Evolutionary conservation across 2,329 filamentous ascomycete species (phyloP), one percentile per base, ranked within the genome.

Genomic region (Aspergillus oerlinghausenensis): DNA sequence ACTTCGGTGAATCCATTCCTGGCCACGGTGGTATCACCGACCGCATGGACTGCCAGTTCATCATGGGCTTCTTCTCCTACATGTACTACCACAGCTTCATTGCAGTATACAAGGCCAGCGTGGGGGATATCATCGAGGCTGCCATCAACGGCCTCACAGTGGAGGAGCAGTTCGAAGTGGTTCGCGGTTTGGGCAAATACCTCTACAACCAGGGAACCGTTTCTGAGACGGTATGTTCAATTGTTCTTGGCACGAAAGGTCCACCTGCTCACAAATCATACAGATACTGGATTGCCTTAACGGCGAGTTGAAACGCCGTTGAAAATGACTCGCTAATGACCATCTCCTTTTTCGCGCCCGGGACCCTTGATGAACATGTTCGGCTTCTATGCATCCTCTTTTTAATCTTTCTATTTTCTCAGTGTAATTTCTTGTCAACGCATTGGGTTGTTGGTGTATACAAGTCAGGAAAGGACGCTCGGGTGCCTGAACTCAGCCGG

Each of bases 11-110:
- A 75, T 96, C 92, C 1, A 99, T 99, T 65, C 94, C 94, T 1
- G 94, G 94, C 23, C 94, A 99, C 69, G 94, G 94, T 59, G 94
- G 94, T 65, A 97, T 99, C 79, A 99, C 94, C 17, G 94, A 99
- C 73, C 89, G 94, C 60, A 97, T 99, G 93, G 94, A 99, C 72
- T 99, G 94, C 74, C 94, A 99, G 72, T 99, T 99, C 78, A 97
- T 97, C 79, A 99, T 99, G 94, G 94, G 94, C 8, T 94, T 96
- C 76, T 97, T 99, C 69, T 86, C 93, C 17, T 97, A 92, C 79
- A 92, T 99, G 84, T 99, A 99, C 78, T 99, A 95, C 77, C 92
- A 97, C 74, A 94, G 89, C 69, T 99, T 99, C 74, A 93, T 99
- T 68, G 92, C 92, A 3, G 82, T 91, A 6, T 86, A 96, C 80